Conservation (phyloP, 768 basidiomycete species). For the Rhodotorula taiwanensis region DNA sequence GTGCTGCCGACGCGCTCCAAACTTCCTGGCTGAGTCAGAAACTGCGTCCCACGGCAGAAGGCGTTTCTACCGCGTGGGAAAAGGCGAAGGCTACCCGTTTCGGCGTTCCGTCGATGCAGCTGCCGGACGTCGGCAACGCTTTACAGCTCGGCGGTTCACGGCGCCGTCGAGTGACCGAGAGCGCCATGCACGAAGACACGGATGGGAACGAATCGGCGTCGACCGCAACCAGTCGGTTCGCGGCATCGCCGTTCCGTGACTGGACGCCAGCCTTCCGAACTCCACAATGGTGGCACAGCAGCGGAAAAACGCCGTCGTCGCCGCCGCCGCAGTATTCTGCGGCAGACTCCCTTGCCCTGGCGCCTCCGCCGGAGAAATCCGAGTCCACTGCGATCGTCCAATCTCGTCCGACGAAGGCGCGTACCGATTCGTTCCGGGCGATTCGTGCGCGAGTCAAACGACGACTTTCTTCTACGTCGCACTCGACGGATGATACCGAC, state of each 20-base stretch:
- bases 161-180: constrained; percentile 6
- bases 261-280: constrained; percentile 16
- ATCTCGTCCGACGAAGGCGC: background rate
- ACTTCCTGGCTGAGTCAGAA: constrained; percentile 27
- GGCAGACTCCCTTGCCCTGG: constrained; percentile 7
- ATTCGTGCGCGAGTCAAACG: background rate
- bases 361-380: background rate
- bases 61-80: constrained; percentile 22
- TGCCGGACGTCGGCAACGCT: constrained; percentile 20
- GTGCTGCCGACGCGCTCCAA: background rate
- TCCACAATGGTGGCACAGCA: constrained; percentile 12
- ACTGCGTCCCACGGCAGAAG: constrained; percentile 16
- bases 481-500: constrained; percentile 41
- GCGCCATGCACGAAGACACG: background rate
- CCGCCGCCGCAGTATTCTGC: constrained; percentile 29
- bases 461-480: constrained; percentile 37
- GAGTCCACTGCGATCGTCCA: no score
- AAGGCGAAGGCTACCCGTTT: constrained; percentile 28
- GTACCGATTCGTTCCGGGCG: background rate
- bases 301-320: constrained; percentile 18
- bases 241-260: background rate
- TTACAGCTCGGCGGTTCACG: constrained; percentile 25
- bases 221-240: background rate
- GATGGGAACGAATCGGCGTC: constrained; percentile 1
- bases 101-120: constrained; percentile 22